A percentile compares a stretch with the other conserved stretches of the same genome.
Conservation (phyloP, 805 yeast species). For the Teunomyces aglyptinius region DNA sequence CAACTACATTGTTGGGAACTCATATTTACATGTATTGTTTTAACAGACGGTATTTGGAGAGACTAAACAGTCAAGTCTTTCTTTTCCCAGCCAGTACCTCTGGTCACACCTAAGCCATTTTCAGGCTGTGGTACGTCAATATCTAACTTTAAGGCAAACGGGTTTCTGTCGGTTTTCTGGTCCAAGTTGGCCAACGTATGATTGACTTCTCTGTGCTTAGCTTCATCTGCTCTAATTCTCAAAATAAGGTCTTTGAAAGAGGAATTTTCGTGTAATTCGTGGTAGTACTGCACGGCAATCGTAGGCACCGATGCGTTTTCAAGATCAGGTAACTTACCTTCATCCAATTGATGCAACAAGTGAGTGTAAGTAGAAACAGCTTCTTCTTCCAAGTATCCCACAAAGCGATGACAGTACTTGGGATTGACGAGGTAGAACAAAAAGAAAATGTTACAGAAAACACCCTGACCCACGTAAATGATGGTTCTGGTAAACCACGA, state of each 20-base stretch:
- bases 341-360: constrained; percentile 51
- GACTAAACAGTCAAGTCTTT: constrained; percentile 26
- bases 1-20: no score
- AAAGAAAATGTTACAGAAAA: constrained; percentile 66
- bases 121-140: constrained; percentile 37
- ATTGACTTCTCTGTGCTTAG: constrained; percentile 77
- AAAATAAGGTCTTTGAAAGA: constrained; percentile 58
- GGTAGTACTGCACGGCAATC: constrained; percentile 65
- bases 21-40: no score
- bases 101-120: constrained; percentile 30
- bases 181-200: constrained; percentile 69
- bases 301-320: constrained; percentile 48
- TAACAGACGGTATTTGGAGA: no score
- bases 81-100: constrained; percentile 42
- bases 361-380: constrained; percentile 70
- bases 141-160: constrained; percentile 52
- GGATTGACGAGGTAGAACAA: constrained; percentile 58
- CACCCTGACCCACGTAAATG: constrained; percentile 65
- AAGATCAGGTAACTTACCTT: constrained; percentile 50
- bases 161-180: constrained; percentile 58
- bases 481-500: constrained; percentile 53
- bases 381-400: constrained; percentile 76
- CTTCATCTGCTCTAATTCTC: constrained; percentile 71
- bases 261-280: constrained; percentile 47
- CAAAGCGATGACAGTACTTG: constrained; percentile 68